phyloP scores from a whole-genome alignment of 169 alveolate genomes.

The Cryptosporidium ubiquitum region DNA sequence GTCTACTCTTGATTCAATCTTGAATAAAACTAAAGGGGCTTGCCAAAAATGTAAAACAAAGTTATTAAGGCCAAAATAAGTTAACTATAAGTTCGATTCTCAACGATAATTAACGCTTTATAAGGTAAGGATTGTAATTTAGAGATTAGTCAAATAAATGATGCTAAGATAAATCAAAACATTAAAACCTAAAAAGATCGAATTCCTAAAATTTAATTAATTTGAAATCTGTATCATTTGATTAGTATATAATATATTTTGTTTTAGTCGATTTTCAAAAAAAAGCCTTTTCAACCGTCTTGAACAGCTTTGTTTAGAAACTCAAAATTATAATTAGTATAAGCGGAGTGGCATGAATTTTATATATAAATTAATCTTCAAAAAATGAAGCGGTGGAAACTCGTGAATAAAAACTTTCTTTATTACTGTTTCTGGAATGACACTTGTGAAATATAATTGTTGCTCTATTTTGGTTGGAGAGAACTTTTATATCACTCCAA shows the following conservation, averaged over 20 bases:
- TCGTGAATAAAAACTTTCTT: slow-evolving; percentile 12
- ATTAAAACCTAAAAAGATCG: slow-evolving; percentile 10
- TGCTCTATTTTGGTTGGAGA: slow-evolving; percentile 47
- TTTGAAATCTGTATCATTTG: too few relatives aligned
- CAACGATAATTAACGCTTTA: too few relatives aligned
- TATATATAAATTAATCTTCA: slow-evolving; percentile 9
- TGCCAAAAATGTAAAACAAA: slow-evolving; percentile 61
- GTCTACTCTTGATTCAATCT: slow-evolving; percentile 25
- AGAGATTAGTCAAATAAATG: background rate
- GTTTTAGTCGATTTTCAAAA: background rate
- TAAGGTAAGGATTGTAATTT: background rate
- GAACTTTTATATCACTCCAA: slow-evolving; percentile 56
- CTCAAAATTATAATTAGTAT: background rate
- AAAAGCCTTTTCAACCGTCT: background rate
- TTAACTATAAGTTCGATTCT: background rate
- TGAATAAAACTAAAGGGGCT: slow-evolving; percentile 48
- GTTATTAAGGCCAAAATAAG: slow-evolving; percentile 39
- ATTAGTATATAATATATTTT: too few relatives aligned
- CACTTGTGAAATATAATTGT: slow-evolving; percentile 43
- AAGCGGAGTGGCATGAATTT: background rate
- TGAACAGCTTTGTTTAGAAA: background rate
- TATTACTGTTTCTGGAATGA: slow-evolving; percentile 30
- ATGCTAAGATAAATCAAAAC: background rate
- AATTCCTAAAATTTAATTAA: slow-evolving; percentile 6
- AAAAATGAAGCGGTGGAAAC: slow-evolving; percentile 17